phyloP scores from a whole-genome alignment of 371 early-diverging fungal species.

The Mortierella sp. region DNA sequence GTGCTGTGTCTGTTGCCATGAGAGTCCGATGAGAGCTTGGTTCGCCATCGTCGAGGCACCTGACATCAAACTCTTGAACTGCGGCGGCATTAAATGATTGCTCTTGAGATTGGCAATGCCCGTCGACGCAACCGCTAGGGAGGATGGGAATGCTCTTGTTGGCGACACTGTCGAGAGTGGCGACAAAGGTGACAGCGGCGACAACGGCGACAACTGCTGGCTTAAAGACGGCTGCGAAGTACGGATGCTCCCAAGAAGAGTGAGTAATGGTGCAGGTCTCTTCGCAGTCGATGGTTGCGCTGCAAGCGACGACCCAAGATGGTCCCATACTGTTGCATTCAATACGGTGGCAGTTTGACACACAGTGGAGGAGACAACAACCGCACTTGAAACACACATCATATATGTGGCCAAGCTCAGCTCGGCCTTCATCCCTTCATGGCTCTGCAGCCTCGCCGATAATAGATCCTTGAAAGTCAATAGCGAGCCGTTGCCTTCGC shows the following conservation, averaged over 20 bases:
- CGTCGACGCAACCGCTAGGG: constrained; percentile 12
- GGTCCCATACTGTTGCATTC: constrained; percentile 1
- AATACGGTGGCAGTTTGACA: constrained; percentile 31
- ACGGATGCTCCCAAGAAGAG: neutral
- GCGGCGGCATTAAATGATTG: constrained; percentile 18
- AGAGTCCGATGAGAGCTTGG: constrained; percentile 16
- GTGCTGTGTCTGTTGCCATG: constrained; percentile 40
- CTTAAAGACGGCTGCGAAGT: constrained; percentile 6
- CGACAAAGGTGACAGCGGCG: neutral
- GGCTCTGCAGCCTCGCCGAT: neutral
- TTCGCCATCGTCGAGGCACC: constrained; percentile 15
- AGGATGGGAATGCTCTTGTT: constrained; percentile 6
- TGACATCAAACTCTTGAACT: constrained; percentile 38
- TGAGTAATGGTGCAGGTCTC: neutral
- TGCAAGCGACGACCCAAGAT: neutral
- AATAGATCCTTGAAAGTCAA: too few species aligned
- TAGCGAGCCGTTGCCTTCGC: too few species aligned
- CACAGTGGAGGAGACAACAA: constrained; percentile 23
- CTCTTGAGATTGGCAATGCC: constrained; percentile 2
- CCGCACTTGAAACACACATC: constrained; percentile 37
- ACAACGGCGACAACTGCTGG: neutral
- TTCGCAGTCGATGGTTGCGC: neutral
- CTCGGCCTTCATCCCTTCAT: neutral
- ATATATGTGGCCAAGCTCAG: constrained; percentile 26
- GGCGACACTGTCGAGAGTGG: constrained; percentile 19